Evolutionary conservation across 768 basidiomycete genomes (phyloP).

Genomic region (Naganishia kalamii): DNA sequence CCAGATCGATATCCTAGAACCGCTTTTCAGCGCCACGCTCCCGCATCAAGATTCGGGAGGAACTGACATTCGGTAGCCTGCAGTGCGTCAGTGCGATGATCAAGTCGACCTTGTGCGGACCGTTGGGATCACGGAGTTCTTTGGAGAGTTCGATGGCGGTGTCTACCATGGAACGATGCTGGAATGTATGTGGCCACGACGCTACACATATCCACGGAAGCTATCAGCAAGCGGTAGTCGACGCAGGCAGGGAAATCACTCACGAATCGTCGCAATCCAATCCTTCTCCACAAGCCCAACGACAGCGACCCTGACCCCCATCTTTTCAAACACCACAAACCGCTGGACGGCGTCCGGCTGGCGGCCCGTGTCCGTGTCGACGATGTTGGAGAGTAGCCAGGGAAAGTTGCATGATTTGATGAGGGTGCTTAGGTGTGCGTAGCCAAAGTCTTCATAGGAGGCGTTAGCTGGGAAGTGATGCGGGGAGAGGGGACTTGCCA

Average conservation of each 20-base stretch:
- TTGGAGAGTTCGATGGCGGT: slow-evolving; percentile 67
- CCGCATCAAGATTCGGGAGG: too few species aligned
- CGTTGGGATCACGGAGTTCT: slow-evolving; percentile 63
- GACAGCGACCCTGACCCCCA: slow-evolving; percentile 66
- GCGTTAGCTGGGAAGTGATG: background rate
- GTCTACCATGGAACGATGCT: slow-evolving; percentile 67
- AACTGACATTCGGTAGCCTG: too few species aligned
- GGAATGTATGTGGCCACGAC: slow-evolving; percentile 75
- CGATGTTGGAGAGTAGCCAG: slow-evolving; percentile 83
- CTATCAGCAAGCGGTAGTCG: background rate
- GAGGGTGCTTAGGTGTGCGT: slow-evolving; percentile 50
- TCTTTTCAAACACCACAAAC: slow-evolving; percentile 63
- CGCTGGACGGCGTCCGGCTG: slow-evolving; percentile 61
- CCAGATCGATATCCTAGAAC: slow-evolving; percentile 43
- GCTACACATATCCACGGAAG: slow-evolving; percentile 35
- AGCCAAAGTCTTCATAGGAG: slow-evolving; percentile 19
- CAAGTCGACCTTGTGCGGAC: slow-evolving; percentile 66
- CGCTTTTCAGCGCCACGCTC: too few species aligned
- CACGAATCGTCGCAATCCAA: slow-evolving; percentile 73
- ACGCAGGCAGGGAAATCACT: background rate
- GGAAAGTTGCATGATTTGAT: slow-evolving; percentile 71
- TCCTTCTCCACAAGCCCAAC: slow-evolving; percentile 84
- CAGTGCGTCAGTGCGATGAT: slow-evolving; percentile 57
- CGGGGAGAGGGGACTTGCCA: slow-evolving; percentile 30
- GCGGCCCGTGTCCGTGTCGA: slow-evolving; percentile 57